Percentiles rank a stretch among this genome's conserved stretches.
Evolutionary conservation across 129 eudicot species (phyloP).

Genomic region (Helichrysum umbraculigerum): DNA sequence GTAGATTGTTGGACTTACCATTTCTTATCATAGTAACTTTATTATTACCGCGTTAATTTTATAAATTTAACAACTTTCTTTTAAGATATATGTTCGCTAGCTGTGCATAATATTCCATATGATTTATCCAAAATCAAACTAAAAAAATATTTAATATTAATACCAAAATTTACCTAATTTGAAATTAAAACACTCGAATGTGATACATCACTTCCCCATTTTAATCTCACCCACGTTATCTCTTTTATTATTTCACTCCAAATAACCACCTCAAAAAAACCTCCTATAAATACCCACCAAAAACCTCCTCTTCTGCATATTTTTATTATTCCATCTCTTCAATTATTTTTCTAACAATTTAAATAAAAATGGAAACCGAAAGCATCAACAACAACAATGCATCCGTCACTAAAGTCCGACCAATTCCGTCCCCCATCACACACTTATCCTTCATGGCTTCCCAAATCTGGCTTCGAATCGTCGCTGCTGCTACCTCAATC

Average conservation of each 20-base stretch:
- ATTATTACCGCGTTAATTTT: too few relatives aligned
- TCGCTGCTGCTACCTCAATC: slow-evolving; percentile 43
- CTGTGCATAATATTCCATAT: too few relatives aligned
- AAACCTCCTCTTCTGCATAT: neutral
- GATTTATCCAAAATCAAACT: too few relatives aligned
- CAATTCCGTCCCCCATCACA: slow-evolving; percentile 28
- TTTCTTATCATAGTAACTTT: too few relatives aligned
- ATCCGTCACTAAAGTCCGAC: slow-evolving; percentile 21
- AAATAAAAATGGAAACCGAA: slow-evolving; percentile 26
- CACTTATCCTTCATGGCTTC: slow-evolving; percentile 35
- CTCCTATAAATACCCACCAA: slow-evolving; percentile 22
- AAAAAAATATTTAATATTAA: neutral
- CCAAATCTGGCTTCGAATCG: slow-evolving; percentile 46
- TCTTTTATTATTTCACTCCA: slow-evolving; percentile 16
- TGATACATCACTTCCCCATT: slow-evolving; percentile 10
- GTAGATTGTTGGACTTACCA: too few relatives aligned
- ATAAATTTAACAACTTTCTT: too few relatives aligned
- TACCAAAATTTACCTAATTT: neutral
- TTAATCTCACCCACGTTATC: slow-evolving; percentile 8
- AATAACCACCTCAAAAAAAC: neutral
- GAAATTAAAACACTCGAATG: slow-evolving; percentile 6
- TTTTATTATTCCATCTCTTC: slow-evolving; percentile 2
- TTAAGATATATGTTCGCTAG: too few relatives aligned
- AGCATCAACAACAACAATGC: neutral
- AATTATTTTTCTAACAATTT: neutral